phyloP scores from a whole-genome alignment of 2,329 filamentous ascomycete genomes.

The Xylariales sp. region DNA sequence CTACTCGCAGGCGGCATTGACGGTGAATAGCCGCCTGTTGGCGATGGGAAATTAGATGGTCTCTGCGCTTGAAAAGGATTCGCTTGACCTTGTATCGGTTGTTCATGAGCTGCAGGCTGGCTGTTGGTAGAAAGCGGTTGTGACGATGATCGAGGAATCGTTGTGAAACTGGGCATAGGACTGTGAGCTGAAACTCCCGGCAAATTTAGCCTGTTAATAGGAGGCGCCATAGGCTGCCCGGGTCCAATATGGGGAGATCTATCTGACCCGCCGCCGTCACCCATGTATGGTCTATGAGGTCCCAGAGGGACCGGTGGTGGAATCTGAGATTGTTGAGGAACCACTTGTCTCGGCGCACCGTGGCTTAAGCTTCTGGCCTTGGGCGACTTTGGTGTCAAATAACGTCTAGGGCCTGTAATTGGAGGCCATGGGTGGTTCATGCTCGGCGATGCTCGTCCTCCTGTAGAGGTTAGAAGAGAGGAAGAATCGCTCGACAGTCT shows the following conservation, averaged over 20 bases:
- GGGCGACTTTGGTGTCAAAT: conserved; percentile 57
- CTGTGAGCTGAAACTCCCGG: conserved; percentile 14
- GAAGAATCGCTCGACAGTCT: conserved; percentile 13
- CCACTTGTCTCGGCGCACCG: conserved; percentile 22
- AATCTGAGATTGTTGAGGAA: conserved; percentile 22
- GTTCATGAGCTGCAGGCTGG: conserved; percentile 13
- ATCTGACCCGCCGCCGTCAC: conserved; percentile 11
- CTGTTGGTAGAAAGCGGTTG: conserved; percentile 17
- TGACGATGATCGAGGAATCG: conserved; percentile 19
- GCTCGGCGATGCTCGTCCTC: conserved; percentile 26
- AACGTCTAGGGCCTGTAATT: conserved; percentile 34
- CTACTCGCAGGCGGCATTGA: conserved; percentile 11
- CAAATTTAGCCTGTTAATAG: conserved; percentile 16
- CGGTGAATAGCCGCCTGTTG: conserved; percentile 14
- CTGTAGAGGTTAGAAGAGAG: conserved; percentile 19
- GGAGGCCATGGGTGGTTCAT: conserved; percentile 22
- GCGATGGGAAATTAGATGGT: conserved; percentile 12
- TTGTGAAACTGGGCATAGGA: conserved; percentile 11
- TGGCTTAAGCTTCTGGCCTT: conserved; percentile 46
- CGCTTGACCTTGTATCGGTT: conserved; percentile 11
- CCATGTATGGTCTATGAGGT: conserved; percentile 14
- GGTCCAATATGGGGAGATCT: not conserved
- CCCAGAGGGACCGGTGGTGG: conserved; percentile 11
- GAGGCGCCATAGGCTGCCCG: conserved; percentile 15
- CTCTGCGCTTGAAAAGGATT: conserved; percentile 11